Conservation (phyloP, 345 rosid species). For the Arabidopsis arenosa region DNA sequence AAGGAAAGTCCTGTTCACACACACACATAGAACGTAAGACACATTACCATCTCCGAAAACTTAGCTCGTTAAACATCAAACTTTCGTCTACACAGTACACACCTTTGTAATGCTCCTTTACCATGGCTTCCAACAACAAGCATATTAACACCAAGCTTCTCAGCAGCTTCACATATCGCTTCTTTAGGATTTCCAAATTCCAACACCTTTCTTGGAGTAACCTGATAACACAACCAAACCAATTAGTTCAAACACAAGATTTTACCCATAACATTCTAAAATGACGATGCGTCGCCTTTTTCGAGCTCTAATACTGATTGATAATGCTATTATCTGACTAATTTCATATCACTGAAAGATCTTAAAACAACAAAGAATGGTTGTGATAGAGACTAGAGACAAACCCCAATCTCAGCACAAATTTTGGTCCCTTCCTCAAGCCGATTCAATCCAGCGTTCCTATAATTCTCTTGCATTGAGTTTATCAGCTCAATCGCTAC, state of each 20-base stretch:
- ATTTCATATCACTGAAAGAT: neutral
- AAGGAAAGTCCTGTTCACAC: constrained; percentile 44
- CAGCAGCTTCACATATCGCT: constrained; percentile 64
- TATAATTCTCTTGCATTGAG: constrained; percentile 57
- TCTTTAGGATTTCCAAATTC: constrained; percentile 65
- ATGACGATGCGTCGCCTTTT: no score
- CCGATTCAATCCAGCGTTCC: constrained; percentile 47
- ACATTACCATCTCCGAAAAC: constrained; percentile 5
- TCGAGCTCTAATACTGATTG: no score
- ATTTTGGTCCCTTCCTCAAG: constrained; percentile 54
- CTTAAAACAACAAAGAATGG: neutral
- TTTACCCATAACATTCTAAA: no score
- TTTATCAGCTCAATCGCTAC: constrained; percentile 65
- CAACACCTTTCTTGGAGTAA: constrained; percentile 54
- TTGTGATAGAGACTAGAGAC: neutral
- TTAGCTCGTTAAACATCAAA: no score
- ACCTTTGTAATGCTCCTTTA: constrained; percentile 54
- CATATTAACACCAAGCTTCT: constrained; percentile 60
- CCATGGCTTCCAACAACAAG: constrained; percentile 54
- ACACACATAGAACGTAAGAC: neutral
- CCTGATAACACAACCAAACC: constrained; percentile 44
- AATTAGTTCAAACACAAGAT: neutral
- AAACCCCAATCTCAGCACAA: constrained; percentile 63
- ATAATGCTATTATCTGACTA: neutral
- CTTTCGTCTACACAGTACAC: neutral